Conservation (phyloP, 345 rosid genomes). For the thale cress (Arabidopsis thaliana) region DNA sequence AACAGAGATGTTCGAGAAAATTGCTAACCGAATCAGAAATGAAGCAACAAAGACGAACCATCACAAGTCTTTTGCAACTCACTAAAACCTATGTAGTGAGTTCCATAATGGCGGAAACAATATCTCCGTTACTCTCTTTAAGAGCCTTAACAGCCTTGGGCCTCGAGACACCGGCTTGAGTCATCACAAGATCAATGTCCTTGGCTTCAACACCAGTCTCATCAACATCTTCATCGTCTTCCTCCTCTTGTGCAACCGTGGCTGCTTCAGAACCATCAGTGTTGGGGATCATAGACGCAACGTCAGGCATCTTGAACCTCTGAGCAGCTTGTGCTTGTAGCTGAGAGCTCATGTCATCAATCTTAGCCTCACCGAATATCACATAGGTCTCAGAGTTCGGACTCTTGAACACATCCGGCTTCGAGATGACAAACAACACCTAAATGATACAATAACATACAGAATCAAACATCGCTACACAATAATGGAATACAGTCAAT, state of each 20-base stretch:
- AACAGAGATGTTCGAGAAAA: slow-evolving; percentile 22
- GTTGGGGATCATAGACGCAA: slow-evolving; percentile 71
- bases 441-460: slow-evolving; percentile 30
- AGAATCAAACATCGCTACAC: neutral
- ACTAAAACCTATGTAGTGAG: slow-evolving; percentile 62
- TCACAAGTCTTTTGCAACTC: neutral
- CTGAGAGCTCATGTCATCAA: slow-evolving; percentile 73
- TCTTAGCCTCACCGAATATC: slow-evolving; percentile 85
- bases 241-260: slow-evolving; percentile 56
- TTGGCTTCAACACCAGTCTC: slow-evolving; percentile 79
- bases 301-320: slow-evolving; percentile 87
- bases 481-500: neutral
- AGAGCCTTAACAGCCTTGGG: slow-evolving; percentile 82
- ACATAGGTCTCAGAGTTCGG: slow-evolving; percentile 84
- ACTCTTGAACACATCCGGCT: slow-evolving; percentile 91
- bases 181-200: slow-evolving; percentile 88
- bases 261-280: slow-evolving; percentile 55
- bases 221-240: slow-evolving; percentile 82
- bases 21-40: neutral
- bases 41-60: slow-evolving; percentile 9
- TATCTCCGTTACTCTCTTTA: slow-evolving; percentile 70
- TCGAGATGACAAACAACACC: slow-evolving; percentile 83
- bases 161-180: slow-evolving; percentile 82
- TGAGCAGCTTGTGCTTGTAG: slow-evolving; percentile 92
- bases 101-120: slow-evolving; percentile 94